Evolutionary conservation across 1,284 basidiomycete genomes (phyloP).

Genomic region (Volvariella volvacea): DNA sequence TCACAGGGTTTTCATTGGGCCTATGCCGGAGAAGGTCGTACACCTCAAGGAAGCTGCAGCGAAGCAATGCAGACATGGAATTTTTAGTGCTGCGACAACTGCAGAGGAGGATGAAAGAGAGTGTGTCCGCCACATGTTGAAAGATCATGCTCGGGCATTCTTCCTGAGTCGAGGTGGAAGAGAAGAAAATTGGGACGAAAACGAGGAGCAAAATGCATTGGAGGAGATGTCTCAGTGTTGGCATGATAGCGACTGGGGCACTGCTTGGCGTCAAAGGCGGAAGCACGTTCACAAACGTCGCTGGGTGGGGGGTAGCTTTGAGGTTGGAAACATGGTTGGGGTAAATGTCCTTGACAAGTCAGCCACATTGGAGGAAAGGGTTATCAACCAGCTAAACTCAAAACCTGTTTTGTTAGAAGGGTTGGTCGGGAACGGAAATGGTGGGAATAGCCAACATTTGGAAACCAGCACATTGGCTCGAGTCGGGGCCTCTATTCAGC

Average conservation of each 20-base stretch:
- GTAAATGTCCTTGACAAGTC: constrained; percentile 41
- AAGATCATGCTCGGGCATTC: constrained; percentile 52
- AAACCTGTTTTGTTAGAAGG: not conserved
- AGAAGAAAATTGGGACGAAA: constrained; percentile 58
- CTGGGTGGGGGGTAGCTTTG: constrained; percentile 73
- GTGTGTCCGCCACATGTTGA: constrained; percentile 39
- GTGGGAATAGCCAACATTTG: too few relatives aligned
- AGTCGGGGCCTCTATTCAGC: too few relatives aligned
- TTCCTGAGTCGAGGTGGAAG: constrained; percentile 58
- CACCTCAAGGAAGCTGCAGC: constrained; percentile 24
- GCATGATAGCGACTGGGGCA: constrained; percentile 61
- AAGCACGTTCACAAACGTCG: constrained; percentile 17
- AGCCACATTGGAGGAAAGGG: not conserved
- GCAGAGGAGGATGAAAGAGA: constrained; percentile 25
- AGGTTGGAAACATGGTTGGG: constrained; percentile 62
- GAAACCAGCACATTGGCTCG: too few relatives aligned
- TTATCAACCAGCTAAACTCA: not conserved
- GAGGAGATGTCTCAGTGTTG: constrained; percentile 57
- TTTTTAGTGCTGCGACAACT: constrained; percentile 15
- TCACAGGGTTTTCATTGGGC: constrained; percentile 52
- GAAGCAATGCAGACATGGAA: constrained; percentile 17
- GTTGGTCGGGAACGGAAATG: not conserved
- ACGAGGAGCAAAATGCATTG: constrained; percentile 39
- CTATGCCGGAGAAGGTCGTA: constrained; percentile 54
- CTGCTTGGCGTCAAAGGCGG: constrained; percentile 32